Conservation (phyloP, 2,329 filamentous ascomycete species). For the Ceratocystis harringtonii region DNA sequence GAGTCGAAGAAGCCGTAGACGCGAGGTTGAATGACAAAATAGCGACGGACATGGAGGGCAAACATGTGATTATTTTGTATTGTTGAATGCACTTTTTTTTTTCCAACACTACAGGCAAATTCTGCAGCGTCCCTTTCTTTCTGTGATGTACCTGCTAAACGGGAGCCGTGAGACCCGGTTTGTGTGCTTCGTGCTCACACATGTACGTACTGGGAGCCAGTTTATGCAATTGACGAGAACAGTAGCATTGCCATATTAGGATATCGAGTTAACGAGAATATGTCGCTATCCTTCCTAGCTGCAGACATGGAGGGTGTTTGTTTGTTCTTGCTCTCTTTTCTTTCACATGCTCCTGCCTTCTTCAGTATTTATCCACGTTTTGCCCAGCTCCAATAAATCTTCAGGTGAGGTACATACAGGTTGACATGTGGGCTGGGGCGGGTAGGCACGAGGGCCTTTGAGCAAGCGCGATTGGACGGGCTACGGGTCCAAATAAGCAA, state of each 20-base stretch:
- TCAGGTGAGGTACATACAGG: neutral
- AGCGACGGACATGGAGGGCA: neutral
- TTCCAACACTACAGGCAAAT: neutral
- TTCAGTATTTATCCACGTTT: neutral
- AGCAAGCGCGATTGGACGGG: constrained; percentile 6
- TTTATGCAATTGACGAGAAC: neutral
- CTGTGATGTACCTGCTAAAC: no score
- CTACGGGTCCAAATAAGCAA: neutral
- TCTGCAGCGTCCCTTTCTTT: no score
- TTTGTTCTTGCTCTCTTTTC: no score
- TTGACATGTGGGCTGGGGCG: neutral
- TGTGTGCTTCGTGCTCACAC: no score
- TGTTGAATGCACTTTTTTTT: neutral
- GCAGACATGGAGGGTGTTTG: no score
- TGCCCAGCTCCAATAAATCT: neutral
- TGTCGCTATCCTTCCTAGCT: neutral
- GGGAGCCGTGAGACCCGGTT: no score
- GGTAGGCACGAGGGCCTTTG: neutral
- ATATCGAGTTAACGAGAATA: neutral
- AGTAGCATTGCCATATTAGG: neutral
- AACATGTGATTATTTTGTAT: constrained; percentile 4
- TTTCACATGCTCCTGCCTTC: neutral
- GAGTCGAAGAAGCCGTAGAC: constrained; percentile 22
- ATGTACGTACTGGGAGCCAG: no score
- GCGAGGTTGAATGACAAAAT: neutral